Base-by-base conservation (phyloP, 345 rosid species). In the Eucalyptus pauciflora region DNA sequence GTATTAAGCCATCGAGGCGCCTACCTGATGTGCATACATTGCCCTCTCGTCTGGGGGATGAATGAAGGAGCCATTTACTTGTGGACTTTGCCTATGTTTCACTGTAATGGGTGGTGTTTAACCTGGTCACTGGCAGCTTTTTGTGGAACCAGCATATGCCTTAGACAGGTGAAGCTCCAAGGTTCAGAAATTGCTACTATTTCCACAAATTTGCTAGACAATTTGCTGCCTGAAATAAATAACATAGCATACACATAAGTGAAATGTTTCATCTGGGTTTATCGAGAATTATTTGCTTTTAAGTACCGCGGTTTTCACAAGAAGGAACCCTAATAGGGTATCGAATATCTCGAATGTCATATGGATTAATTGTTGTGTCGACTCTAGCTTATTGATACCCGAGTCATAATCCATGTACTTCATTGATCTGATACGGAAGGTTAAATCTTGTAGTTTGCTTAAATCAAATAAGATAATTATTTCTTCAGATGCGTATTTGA, bases 31-130 rank as follows among this genome's bases (percentile, higher is more conserved):
- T 13, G 86, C 54, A 22, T 89, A 48, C 71, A 69, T 37, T 12
- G 52, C 13, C 67, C 86, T 58, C 64, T 89, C 37, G 46, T 83
- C n/a, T 50, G 88, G 88, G 41, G 81, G 43, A 71, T 86, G 85
- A 79, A 49, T 18, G 69, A 69, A 85, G 64, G 69, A 48, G 85
- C 90, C 16, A 27, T 86, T 12, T 89, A 86, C 45, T 87, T 89
- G 54, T 89, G 85, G 88, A 89, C 90, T 20, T 41, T 89, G 46
- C 88, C 88, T 1, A 89, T 89, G 90, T 89, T 89, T 71, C 88
- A 89, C n/a, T 43, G 62, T 22, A 52, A 64, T 45, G 90, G 90
- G 8, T 89, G 90, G 90, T 27, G 88, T 81, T 86, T 86, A 31
- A 9, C 88, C 16, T 89, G 90, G 90, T 87, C 88, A 3, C 51